Percentiles rank a stretch among this genome's conserved stretches.
phyloP scores from a whole-genome alignment of 805 yeast species.

The Wickerhamomyces canadensis region DNA sequence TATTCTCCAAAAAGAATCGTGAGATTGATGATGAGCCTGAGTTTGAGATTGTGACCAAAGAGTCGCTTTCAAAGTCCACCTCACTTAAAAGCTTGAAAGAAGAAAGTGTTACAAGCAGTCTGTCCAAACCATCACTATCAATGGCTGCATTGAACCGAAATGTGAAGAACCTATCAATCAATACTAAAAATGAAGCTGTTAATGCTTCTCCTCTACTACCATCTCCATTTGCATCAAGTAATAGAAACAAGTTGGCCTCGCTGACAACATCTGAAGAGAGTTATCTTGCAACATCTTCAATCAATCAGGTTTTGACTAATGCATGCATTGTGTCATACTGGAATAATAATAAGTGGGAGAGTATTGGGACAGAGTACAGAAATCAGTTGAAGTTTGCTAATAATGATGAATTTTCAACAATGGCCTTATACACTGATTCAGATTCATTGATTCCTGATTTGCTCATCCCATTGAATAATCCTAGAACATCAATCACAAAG shows the following conservation, averaged over 20 bases:
- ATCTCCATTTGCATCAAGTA: slow-evolving; percentile 4
- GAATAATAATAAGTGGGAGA: slow-evolving; percentile 19
- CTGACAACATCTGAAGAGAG: slow-evolving; percentile 7
- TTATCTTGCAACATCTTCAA: slow-evolving; percentile 3
- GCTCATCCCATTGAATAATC: slow-evolving; percentile 14
- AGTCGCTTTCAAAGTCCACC: slow-evolving; percentile 1
- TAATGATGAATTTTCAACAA: slow-evolving; percentile 3
- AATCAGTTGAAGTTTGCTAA: slow-evolving; percentile 14
- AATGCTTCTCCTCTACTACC: slow-evolving; percentile 3
- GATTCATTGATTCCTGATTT: slow-evolving; percentile 4
- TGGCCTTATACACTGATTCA: slow-evolving; percentile 9
- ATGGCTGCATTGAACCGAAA: slow-evolving; percentile 11
- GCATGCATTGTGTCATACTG: slow-evolving; percentile 17
- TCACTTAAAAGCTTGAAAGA: not conserved
- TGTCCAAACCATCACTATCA: slow-evolving; percentile 2
- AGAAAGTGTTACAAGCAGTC: no score
- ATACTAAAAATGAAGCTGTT: slow-evolving; percentile 1
- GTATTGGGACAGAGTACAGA: slow-evolving; percentile 12
- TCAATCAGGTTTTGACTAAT: slow-evolving; percentile 10
- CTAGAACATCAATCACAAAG: slow-evolving; percentile 7
- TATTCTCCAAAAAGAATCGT: slow-evolving; percentile 15
- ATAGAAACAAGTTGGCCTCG: not conserved
- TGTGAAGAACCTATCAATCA: slow-evolving; percentile 6
- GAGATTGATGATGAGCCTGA: slow-evolving; percentile 16
- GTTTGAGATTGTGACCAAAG: slow-evolving; percentile 21